A percentile compares a stretch with the other conserved stretches of the same genome.
Evolutionary conservation across 371 early-diverging fungal genomes (phyloP).

Genomic region (Circinella umbellata): DNA sequence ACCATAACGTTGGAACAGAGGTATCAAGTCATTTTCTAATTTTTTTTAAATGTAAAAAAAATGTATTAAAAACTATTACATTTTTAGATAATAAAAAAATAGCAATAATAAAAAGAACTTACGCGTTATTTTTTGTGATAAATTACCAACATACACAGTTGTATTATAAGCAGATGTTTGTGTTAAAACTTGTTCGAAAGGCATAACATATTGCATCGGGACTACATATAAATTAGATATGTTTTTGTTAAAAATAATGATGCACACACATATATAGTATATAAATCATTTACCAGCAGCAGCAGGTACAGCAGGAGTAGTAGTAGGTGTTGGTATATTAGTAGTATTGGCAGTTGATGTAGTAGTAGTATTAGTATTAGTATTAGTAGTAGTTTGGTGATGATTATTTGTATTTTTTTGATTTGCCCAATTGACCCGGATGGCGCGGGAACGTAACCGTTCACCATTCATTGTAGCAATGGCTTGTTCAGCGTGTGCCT

Average conservation of each 20-base stretch:
- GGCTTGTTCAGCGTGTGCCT: constrained; percentile 80
- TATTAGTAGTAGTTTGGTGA: neutral
- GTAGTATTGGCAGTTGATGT: neutral
- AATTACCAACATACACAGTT: constrained; percentile 87
- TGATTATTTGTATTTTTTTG: constrained; percentile 42
- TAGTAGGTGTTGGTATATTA: neutral
- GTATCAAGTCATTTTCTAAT: constrained; percentile 71
- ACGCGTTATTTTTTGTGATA: constrained; percentile 76
- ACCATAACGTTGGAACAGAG: constrained; percentile 79
- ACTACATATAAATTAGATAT: neutral
- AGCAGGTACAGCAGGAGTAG: neutral
- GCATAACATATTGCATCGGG: constrained; percentile 2
- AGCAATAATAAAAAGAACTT: constrained; percentile 19
- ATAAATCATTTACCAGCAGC: constrained; percentile 4
- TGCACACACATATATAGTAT: too few relatives aligned
- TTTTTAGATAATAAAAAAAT: constrained; percentile 5
- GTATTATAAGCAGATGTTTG: constrained; percentile 82
- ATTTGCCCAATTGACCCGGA: constrained; percentile 75
- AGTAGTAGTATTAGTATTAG: neutral
- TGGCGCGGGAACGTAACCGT: constrained; percentile 62
- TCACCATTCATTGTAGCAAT: constrained; percentile 88
- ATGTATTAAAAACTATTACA: too few relatives aligned
- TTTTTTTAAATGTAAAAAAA: too few relatives aligned
- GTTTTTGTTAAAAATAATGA: neutral
- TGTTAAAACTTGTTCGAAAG: constrained; percentile 70